Percentiles rank a stretch among this genome's conserved stretches.
Conservation (phyloP, 164 flowering plant species). For the Cinnamomum chago region DNA sequence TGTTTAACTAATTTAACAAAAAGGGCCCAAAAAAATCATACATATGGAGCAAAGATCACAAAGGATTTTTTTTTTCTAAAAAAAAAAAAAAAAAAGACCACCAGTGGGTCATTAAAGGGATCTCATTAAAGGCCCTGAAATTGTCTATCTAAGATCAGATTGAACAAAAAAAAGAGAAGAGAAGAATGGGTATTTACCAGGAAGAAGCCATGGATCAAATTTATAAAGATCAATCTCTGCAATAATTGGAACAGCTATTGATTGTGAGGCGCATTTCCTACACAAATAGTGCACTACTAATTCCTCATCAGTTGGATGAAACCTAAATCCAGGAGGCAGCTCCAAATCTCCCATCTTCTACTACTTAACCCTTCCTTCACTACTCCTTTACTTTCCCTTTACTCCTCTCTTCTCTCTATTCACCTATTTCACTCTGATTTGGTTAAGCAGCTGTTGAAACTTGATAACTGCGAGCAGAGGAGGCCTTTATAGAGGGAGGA, state of each 20-base stretch:
- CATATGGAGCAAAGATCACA: too few species aligned
- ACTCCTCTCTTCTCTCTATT: too few species aligned
- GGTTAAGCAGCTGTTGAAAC: constrained; percentile 8
- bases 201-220: constrained; percentile 19
- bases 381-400: not conserved
- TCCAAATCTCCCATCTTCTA: constrained; percentile 5
- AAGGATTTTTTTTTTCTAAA: too few species aligned
- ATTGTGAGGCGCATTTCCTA: constrained; percentile 18
- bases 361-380: not conserved
- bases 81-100: too few species aligned
- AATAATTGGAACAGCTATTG: constrained; percentile 17
- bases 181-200: constrained; percentile 8
- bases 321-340: constrained; percentile 21
- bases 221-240: constrained; percentile 21
- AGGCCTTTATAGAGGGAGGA: constrained; percentile 50
- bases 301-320: constrained; percentile 17
- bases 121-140: too few species aligned
- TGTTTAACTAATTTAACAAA: too few species aligned
- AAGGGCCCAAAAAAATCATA: too few species aligned
- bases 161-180: not conserved
- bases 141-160: not conserved
- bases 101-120: too few species aligned
- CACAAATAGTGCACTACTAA: constrained; percentile 16
- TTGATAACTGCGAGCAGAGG: not conserved
- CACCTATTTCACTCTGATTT: not conserved